Evolutionary conservation across 1,284 basidiomycete genomes (phyloP), one percentile per base, ranked within the genome.

Genomic region (Ceratorhiza oryzae-sativae): DNA sequence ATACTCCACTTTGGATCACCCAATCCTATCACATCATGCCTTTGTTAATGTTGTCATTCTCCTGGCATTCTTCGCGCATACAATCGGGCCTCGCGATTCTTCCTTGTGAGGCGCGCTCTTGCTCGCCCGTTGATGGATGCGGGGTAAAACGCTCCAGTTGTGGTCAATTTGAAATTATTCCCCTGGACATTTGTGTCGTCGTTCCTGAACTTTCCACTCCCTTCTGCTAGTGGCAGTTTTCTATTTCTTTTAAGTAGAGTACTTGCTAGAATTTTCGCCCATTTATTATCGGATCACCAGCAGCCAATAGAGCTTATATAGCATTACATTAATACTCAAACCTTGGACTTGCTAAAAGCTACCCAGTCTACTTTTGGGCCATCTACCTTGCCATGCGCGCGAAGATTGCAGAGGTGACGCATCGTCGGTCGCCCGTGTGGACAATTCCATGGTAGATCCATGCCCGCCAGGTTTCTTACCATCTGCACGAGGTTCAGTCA

Each of bases 401-500:
- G 51, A 51, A 68, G 42, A 25, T 56, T 68, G 25, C 65, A 68
- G 1, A 95, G 81, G 82, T 95, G 94, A 27, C 96, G 88, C 94
- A 98, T 97, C 6, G 96, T 99, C 0, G 97, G 97, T 53, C 96
- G 83, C 3, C 96, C 96, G 79, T 98, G 96, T 1, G 97, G 96
- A 78, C 96, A 98, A 73, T 97, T 94, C 95, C 97, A 99, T 0
- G 96, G 97, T 78, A 98, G 95, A 76, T 98, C 94, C 84, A 99
- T 95, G 6, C 86, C 91, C 46, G 94, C 94, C 95, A 99, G 97
- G 80, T 98, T 94, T 58, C 86, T 86, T 1, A 99, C 83, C 72
- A 98, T 88, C 92, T 95, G 32, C 15, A 9, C 20, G 6, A 10
- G 18, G 4, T 1, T 18, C 25, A 4, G 20, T 20, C 25, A 36